These are phyloP conservation scores for Coniella lustricola DNA, from an alignment of 2,329 filamentous ascomycete species.

Conservation along the genomic window DNA sequence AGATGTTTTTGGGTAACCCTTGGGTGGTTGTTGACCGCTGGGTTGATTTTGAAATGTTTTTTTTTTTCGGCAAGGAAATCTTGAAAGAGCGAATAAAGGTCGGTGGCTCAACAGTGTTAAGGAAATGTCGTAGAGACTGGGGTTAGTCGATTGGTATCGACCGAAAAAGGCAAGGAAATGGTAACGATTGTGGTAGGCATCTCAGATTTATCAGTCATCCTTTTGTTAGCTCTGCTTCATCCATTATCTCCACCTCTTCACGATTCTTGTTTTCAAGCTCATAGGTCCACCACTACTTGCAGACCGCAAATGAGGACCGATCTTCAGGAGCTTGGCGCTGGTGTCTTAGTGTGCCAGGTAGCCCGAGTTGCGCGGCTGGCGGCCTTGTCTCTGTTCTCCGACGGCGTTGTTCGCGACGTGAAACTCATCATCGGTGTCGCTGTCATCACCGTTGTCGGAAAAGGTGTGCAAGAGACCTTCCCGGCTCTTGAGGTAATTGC, in stretches of 20 bases:
- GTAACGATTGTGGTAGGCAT: slow-evolving; percentile 14
- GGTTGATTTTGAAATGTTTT: slow-evolving; percentile 3
- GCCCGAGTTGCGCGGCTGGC: slow-evolving; percentile 64
- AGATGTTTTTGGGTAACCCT: slow-evolving; percentile 5
- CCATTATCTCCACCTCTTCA: slow-evolving; percentile 1
- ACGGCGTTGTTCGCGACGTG: slow-evolving; percentile 16
- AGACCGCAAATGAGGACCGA: slow-evolving; percentile 48
- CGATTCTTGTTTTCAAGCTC: slow-evolving; percentile 6
- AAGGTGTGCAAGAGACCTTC: slow-evolving; percentile 43
- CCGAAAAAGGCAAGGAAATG: no score
- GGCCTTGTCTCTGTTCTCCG: slow-evolving; percentile 31
- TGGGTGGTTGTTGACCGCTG: slow-evolving; percentile 14
- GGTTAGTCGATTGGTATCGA: background rate
- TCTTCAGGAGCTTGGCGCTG: slow-evolving; percentile 66
- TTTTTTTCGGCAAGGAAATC: slow-evolving; percentile 13
- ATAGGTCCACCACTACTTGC: slow-evolving; percentile 27
- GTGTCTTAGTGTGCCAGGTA: slow-evolving; percentile 62
- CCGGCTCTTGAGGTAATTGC: slow-evolving; percentile 42
- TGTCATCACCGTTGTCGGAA: slow-evolving; percentile 27
- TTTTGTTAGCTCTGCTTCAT: slow-evolving; percentile 4
- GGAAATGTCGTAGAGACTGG: slow-evolving; percentile 18
- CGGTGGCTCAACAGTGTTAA: slow-evolving; percentile 17
- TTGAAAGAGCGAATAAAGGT: slow-evolving; percentile 24
- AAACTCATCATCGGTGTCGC: slow-evolving; percentile 11
- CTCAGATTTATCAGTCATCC: slow-evolving; percentile 9